Evolutionary conservation across 2,329 filamentous ascomycete species (phyloP).

Genomic region (Sporothrix schenckii): DNA sequence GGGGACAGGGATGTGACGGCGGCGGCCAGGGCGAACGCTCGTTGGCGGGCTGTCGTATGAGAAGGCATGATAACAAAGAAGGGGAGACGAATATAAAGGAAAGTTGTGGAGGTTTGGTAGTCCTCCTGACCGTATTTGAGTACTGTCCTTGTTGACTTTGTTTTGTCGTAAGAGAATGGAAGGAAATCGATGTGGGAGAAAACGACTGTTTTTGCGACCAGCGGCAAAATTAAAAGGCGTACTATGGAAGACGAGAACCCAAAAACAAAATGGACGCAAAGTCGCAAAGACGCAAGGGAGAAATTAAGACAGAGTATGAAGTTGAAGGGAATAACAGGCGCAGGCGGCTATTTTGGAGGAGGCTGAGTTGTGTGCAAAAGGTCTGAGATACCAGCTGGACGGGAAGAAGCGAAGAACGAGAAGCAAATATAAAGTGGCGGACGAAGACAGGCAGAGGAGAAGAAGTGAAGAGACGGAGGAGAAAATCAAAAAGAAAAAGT

Average conservation of each 20-base stretch:
- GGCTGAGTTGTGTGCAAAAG: not conserved
- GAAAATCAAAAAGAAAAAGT: not conserved
- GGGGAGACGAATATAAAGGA: no score
- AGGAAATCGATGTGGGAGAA: not conserved
- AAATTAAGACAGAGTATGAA: not conserved
- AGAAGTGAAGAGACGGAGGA: not conserved
- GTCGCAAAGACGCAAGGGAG: no score
- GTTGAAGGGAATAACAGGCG: no score
- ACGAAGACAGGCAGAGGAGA: not conserved
- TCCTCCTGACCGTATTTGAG: no score
- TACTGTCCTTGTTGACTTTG: no score
- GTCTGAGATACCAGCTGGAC: slow-evolving; percentile 22
- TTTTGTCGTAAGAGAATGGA: no score
- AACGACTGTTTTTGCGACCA: not conserved
- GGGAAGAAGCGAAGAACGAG: not conserved
- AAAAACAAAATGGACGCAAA: no score
- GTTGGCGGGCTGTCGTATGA: slow-evolving; percentile 2
- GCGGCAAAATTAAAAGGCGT: slow-evolving; percentile 4
- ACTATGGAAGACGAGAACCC: not conserved
- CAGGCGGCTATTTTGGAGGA: slow-evolving; percentile 13
- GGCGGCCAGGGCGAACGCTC: not conserved
- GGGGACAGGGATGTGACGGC: not conserved
- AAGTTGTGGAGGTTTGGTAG: no score
- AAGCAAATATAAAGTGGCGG: not conserved
- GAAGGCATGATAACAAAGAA: not conserved